Evolutionary conservation across 148 eudicot genomes (phyloP), one percentile per base, ranked within the genome.

Genomic region (Talinum fruticosum): DNA sequence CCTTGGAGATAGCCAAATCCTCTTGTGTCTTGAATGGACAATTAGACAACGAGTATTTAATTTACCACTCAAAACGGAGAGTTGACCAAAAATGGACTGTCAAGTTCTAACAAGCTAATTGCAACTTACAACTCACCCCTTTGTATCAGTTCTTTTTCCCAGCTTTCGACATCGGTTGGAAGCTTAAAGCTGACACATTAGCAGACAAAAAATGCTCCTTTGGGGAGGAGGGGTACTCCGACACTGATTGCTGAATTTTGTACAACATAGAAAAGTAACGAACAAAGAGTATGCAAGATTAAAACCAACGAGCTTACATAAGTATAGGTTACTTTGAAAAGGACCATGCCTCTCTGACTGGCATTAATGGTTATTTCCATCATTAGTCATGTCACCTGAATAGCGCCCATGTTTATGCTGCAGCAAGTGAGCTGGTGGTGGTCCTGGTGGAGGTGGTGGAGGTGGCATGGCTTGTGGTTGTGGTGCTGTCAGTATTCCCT

Each of bases 401-500:
- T 51, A 51, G 2, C 16, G 57, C 19, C 57, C 57, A 51, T 15
- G 57, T 18, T 51, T 51, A 51, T 51, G 57, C 57, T 51, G 57
- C 23, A 51, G 57, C 19, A 51, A 51, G 57, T 51, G 57, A 4
- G 57, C 21, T 15, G 57, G 57, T 19, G 57, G 57, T 51, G 57
- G 57, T 51, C 57, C 57, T 14, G 57, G 57, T 51, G 57, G 57
- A 18, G 57, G 57, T 51, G 57, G 57, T 51, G 57, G 57, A 16
- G 57, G 57, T 18, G 19, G 57, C 57, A 51, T 51, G 23, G n/a
- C 15, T 51, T 51, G 57, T 51, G 57, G 70, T 32, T 33, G 92
- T 14, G 88, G 80, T 37, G 88, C 80, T 61, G 76, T 54, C 69
- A 79, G 3, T 65, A 69, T 23, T 30, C 90, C 91, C 79, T 82